A percentile compares a stretch with the other conserved stretches of the same genome.
Evolutionary conservation across 306 rosid genomes (phyloP).

Genomic region (Comarum palustre): DNA sequence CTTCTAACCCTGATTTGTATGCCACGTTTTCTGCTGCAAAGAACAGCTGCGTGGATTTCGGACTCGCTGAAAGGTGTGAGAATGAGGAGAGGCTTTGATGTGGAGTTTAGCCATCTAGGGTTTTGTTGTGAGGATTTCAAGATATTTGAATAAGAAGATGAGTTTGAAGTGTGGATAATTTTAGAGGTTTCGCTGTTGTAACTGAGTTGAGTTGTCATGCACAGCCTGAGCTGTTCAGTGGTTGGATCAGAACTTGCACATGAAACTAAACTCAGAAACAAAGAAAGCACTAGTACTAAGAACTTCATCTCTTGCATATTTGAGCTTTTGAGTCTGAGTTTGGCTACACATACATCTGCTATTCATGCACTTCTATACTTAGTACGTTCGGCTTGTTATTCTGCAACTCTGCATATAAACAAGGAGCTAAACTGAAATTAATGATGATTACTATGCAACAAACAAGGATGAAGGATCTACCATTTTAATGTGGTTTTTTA

Average conservation of each 20-base stretch:
- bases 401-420: background rate
- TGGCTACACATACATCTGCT: background rate
- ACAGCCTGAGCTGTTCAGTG: conserved; percentile 27
- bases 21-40: conserved; percentile 38
- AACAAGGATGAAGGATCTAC: conserved; percentile 1
- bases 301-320: conserved; percentile 17
- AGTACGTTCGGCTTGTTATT: conserved; percentile 10
- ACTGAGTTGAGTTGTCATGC: conserved; percentile 29
- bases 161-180: conserved; percentile 31
- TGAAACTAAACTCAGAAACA: conserved; percentile 31
- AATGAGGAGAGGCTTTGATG: conserved; percentile 44
- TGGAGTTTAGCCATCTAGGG: conserved; percentile 50
- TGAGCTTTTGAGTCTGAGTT: background rate
- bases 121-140: conserved; percentile 44
- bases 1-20: conserved; percentile 54
- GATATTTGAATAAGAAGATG: conserved; percentile 23
- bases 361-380: background rate
- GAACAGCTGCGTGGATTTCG: conserved; percentile 48
- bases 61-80: conserved; percentile 43
- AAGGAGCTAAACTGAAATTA: background rate
- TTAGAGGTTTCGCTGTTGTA: conserved; percentile 14
- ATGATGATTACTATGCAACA: conserved; percentile 15
- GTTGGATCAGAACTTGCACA: conserved; percentile 18
- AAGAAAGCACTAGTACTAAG: conserved; percentile 15
- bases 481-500: background rate